Conservation (phyloP, 257 asterid species). For the Cynanchum wilfordii region DNA sequence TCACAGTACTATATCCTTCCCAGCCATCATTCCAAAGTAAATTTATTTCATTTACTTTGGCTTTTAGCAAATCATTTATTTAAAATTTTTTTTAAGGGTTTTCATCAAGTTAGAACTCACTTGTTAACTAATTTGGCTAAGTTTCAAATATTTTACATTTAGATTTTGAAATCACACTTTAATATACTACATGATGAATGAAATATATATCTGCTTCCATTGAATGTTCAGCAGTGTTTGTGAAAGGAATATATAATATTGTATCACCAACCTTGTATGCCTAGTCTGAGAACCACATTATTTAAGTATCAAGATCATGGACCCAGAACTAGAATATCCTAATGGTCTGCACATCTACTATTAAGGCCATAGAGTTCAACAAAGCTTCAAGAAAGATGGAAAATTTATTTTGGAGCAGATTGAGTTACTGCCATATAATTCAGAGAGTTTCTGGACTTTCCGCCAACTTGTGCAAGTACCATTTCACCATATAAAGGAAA, state of each 20-base stretch:
- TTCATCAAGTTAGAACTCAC: neutral
- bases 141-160: neutral
- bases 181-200: neutral
- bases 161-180: neutral
- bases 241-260: neutral
- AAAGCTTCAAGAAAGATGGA: neutral
- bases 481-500: neutral
- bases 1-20: neutral
- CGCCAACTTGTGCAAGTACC: neutral
- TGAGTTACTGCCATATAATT: neutral
- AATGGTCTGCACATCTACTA: neutral
- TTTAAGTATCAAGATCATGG: neutral
- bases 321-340: neutral
- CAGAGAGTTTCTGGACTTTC: neutral
- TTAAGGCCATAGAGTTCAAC: neutral
- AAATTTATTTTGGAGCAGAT: neutral
- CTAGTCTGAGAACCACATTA: neutral
- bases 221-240: neutral
- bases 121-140: neutral
- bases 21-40: neutral
- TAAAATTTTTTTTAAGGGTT: neutral
- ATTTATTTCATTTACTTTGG: neutral
- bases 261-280: neutral
- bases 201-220: neutral
- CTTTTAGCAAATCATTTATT: neutral